phyloP scores from a whole-genome alignment of 352 stramenopile genomes.

The Phytopythium kandeliae region DNA sequence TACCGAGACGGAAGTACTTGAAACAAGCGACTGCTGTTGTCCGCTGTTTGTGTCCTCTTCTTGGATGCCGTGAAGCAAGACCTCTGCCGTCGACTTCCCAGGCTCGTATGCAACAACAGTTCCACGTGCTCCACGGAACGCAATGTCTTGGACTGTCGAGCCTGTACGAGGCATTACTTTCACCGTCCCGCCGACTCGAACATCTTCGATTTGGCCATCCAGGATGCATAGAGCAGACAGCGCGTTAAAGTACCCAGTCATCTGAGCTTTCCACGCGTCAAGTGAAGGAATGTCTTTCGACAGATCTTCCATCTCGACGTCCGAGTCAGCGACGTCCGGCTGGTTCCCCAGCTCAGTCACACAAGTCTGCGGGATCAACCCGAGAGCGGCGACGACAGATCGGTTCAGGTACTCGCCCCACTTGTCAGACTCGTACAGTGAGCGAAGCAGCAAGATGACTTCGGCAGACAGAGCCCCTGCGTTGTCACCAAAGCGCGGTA shows the following conservation, averaged over 20 bases:
- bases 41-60: conserved; percentile 26
- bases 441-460: conserved; percentile 77
- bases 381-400: conserved; percentile 49
- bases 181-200: conserved; percentile 75
- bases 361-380: conserved; percentile 35
- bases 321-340: conserved; percentile 32
- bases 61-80: conserved; percentile 51
- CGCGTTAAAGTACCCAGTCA: conserved; percentile 45
- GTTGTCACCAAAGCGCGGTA: conserved; percentile 24
- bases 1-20: not conserved
- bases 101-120: conserved; percentile 76
- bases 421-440: conserved; percentile 70
- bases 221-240: conserved; percentile 77
- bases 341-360: conserved; percentile 24
- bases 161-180: conserved; percentile 77
- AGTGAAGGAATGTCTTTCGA: conserved; percentile 51
- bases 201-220: conserved; percentile 78
- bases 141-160: conserved; percentile 65
- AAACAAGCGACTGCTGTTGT: conserved; percentile 15
- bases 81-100: conserved; percentile 78
- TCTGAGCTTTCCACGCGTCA: conserved; percentile 45
- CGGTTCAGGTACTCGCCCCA: conserved; percentile 66
- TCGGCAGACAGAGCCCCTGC: conserved; percentile 50
- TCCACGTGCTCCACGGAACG: conserved; percentile 64
- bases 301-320: conserved; percentile 86